Base-by-base conservation (phyloP, 1,139 yeast species). In the Arxiozyma bovina region DNA sequence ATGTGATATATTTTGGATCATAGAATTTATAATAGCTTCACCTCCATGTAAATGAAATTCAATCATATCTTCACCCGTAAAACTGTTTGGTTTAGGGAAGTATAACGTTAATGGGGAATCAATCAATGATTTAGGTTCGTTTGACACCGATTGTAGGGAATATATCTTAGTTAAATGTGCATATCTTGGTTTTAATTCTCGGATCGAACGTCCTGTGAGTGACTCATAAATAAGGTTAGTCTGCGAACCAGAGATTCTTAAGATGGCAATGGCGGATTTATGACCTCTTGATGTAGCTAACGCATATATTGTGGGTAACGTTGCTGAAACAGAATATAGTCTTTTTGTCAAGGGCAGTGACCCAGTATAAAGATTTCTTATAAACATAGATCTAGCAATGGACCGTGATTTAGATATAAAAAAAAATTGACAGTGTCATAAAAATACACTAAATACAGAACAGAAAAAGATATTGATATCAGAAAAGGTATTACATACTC, bases 1-100 rank as follows among this genome's bases (percentile, higher is more conserved):
- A 1, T 61, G 57, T 53, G 72, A 74, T n/a, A 93, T 82, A 0
- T 95, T 82, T 18, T 73, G 73, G 48, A 91, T 63, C 0, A 91
- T 87, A 0, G 90, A 78, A 53, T 77, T 76, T 1, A 88, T 79
- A 1, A 93, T 89, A 0, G 98, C 97, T 15, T 79, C 81, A 8
- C 99, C 97, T 3, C 99, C 99, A 69, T 93, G 99, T 1, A 88
- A 70, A 66, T 93, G 98, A 21, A 93, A 69, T 63, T 93, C 99
- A 17, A 91, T 72, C 40, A 86, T 63, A 63, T 93, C 97, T 69
- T 93, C 98, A 0, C 99, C 99, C 0, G 98, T 93, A 63, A 85
- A 94, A 0, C 96, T 85, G n/a, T 75, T 74, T 0, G 98, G 98
- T 1, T 79, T 80, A 23, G 79, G 69, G 70, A 91, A 90, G 63